Evolutionary conservation across 495 filamentous ascomycete species (phyloP), one percentile per base, ranked within the genome.

Genomic region (Copromyces sp.): DNA sequence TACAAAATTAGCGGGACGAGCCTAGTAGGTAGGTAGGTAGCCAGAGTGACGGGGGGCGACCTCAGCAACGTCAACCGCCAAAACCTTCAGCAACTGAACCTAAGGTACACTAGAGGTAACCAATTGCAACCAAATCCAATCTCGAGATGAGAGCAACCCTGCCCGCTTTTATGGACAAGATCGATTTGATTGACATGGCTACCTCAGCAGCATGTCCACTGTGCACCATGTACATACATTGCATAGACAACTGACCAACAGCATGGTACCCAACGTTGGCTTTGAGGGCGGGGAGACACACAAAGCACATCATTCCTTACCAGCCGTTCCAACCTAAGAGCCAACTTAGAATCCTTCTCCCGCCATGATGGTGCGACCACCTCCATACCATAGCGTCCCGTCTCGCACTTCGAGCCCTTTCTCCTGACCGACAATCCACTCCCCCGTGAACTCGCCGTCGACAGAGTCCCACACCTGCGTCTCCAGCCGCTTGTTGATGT

Each of bases 381-480:
- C 91, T 35, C 94, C 94, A 83, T 96, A 97, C 93, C 93, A 97
- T 20, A 94, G 83, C 29, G 83, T 83, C 0, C 94, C 94, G 70
- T 84, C 86, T 42, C 90, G 86, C 73, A 88, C 87, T 74, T 92
- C 90, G 47, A 96, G 78, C 1, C 93, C 93, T 74, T 83, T 87
- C 78, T 93, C 92, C 74, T 94, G 87, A 1, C 93, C 93, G 32
- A 95, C 87, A 69, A 90, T 83, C 93, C 93, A 97, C 76, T 88
- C 82, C 35, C 86, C 81, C 29, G 82, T 77, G 44, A 81, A 77
- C 24, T 79, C 75, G 38, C 78, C 82, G 37, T 80, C 81, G 39
- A 77, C 78, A 53, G 81, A 83, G 9, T 88, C 85, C 91, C 94
- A 94, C 73, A 90, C 90, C 77, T 90, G 85, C 4, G 78, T 79